Conservation (phyloP, 257 asterid genomes). For the Capsicum baccatum region DNA sequence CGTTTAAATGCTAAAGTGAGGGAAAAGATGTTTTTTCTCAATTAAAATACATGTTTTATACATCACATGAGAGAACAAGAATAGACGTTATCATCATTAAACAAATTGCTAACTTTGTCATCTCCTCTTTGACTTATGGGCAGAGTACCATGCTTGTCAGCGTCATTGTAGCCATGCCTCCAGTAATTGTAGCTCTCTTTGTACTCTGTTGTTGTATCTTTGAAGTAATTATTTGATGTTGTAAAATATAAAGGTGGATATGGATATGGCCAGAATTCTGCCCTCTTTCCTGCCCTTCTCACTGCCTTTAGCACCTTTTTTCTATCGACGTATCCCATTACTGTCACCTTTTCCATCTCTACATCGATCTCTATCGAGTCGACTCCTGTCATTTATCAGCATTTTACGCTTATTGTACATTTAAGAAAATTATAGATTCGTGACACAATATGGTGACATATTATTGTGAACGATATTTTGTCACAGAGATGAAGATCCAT, state of each 20-base stretch:
- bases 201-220: slow-evolving; percentile 66
- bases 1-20: no score
- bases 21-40: no score
- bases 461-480: background rate
- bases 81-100: slow-evolving; percentile 88
- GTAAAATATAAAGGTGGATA: slow-evolving; percentile 83
- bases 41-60: slow-evolving; percentile 37
- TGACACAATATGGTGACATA: background rate
- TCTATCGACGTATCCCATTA: slow-evolving; percentile 74
- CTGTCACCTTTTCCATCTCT: slow-evolving; percentile 77
- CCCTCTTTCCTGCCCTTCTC: slow-evolving; percentile 87
- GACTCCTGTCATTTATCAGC: slow-evolving; percentile 47
- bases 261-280: slow-evolving; percentile 92
- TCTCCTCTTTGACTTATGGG: slow-evolving; percentile 77
- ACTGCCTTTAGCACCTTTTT: slow-evolving; percentile 89
- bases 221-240: slow-evolving; percentile 61
- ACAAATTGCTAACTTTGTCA: slow-evolving; percentile 89
- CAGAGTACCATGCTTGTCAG: slow-evolving; percentile 68
- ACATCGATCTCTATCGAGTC: slow-evolving; percentile 74
- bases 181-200: slow-evolving; percentile 89
- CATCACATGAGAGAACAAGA: slow-evolving; percentile 77
- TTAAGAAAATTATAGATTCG: background rate
- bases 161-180: slow-evolving; percentile 84
- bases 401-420: background rate
- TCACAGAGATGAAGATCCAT: background rate